Evolutionary conservation across 2,329 filamentous ascomycete genomes (phyloP).

Genomic region (Monilinia aucupariae): DNA sequence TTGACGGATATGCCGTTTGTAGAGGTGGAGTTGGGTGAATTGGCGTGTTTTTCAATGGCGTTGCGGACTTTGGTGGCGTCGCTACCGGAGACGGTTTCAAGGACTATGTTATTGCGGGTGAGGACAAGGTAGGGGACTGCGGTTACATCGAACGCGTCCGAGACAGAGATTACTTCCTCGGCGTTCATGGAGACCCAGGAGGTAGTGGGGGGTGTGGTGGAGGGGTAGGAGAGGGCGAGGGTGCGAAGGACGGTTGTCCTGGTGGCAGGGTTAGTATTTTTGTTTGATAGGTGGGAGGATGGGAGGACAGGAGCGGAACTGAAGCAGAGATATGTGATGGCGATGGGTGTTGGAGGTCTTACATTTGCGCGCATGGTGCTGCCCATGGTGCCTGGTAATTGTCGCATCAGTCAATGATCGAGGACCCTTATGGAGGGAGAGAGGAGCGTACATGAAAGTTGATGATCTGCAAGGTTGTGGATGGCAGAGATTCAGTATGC

Average conservation of each 20-base stretch:
- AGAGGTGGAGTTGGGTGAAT: slow-evolving; percentile 2
- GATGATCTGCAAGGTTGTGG: slow-evolving; percentile 70
- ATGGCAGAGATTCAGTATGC: slow-evolving; percentile 59
- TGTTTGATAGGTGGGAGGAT: slow-evolving; percentile 60
- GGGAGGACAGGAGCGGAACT: slow-evolving; percentile 85
- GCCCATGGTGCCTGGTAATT: slow-evolving; percentile 70
- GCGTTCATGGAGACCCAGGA: slow-evolving; percentile 90
- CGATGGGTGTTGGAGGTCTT: background rate
- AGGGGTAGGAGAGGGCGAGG: slow-evolving; percentile 62
- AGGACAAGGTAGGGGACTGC: slow-evolving; percentile 91
- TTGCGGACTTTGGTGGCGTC: slow-evolving; percentile 80
- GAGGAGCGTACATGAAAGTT: slow-evolving; percentile 64
- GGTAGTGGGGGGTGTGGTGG: slow-evolving; percentile 54
- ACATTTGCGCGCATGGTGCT: slow-evolving; percentile 50
- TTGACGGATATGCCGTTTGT: slow-evolving; percentile 9
- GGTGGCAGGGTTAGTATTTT: slow-evolving; percentile 39
- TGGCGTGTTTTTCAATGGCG: slow-evolving; percentile 70
- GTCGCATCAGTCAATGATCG: slow-evolving; percentile 10
- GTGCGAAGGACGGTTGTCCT: slow-evolving; percentile 83
- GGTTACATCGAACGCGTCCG: slow-evolving; percentile 87
- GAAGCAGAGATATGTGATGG: slow-evolving; percentile 50
- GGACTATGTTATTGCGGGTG: slow-evolving; percentile 64
- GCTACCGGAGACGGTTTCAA: slow-evolving; percentile 85
- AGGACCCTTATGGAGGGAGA: background rate
- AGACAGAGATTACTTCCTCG: slow-evolving; percentile 87